Evolutionary conservation across 192 early-diverging fungal species (phyloP), one percentile per base, ranked within the genome.

Genomic region (Dispira parvispora): DNA sequence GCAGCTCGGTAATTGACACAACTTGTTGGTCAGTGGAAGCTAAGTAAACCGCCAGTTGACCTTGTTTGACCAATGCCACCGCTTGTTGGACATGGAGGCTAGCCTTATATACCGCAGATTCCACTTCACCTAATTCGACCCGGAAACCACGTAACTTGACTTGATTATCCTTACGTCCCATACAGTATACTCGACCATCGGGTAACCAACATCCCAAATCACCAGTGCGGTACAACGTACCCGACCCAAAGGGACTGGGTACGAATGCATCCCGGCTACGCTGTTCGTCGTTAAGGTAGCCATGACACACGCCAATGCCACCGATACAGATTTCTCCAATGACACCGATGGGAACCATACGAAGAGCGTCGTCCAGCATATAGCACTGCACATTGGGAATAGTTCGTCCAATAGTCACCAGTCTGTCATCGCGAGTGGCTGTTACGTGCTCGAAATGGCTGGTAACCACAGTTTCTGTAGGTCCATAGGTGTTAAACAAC

Each of bases 111-210:
- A n/a, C n/a, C n/a, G n/a, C n/a, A n/a, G 1, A 6, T 38, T 69
- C 66, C 0, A 73, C 52, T 55, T 73, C 72, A 8, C 63, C 62
- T 1, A 67, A 62, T 47, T 73, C 69, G 3, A 73, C 55, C 9
- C 72, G 57, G 62, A 55, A 70, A 0, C 72, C 72, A 45, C 66
- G 58, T 20, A 73, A 62, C 57, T 72, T 72, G 66, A 73, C 63
- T 50, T 68, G 66, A 25, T 69, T 14, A 27, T 73, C 72, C 16
- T 52, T 61, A 12, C 72, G 65, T 6, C 72, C 72, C 2, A 79
- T 14, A 44, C 43, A 64, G 0, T 62, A 56, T 2, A 73, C 13
- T 38, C 66, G 63, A 8, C 72, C 72, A 21, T 65, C 63, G 38
- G 66, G 66, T 2, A 69, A 61, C 45, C 65, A 68, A 16, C 52